Conservation (phyloP, 2,329 filamentous ascomycete species). For the Xylariaceae sp. region DNA sequence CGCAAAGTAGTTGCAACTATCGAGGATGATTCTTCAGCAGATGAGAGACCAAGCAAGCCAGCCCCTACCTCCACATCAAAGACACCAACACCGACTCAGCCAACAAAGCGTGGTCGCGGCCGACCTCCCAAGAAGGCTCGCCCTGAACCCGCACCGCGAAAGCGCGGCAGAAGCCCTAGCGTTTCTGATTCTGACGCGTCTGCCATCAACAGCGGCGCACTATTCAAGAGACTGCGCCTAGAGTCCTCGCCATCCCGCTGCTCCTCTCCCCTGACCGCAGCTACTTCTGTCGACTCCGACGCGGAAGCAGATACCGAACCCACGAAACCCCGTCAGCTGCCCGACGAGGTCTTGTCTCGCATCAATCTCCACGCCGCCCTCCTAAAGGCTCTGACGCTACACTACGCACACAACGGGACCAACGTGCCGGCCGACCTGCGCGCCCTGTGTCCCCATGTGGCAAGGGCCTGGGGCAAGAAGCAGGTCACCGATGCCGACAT, state of each 20-base stretch:
- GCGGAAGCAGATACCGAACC: slow-evolving; percentile 34
- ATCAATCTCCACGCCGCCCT: slow-evolving; percentile 68
- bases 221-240: slow-evolving; percentile 47
- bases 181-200: slow-evolving; percentile 39
- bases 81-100: slow-evolving; percentile 7
- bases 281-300: slow-evolving; percentile 44
- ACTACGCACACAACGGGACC: slow-evolving; percentile 69
- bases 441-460: slow-evolving; percentile 62
- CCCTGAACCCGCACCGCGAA: slow-evolving; percentile 30
- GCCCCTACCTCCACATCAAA: slow-evolving; percentile 15
- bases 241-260: slow-evolving; percentile 40
- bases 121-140: slow-evolving; percentile 34
- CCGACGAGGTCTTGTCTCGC: slow-evolving; percentile 59
- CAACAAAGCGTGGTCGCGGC: slow-evolving; percentile 33
- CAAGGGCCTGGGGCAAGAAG: slow-evolving; percentile 73
- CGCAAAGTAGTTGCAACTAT: slow-evolving; percentile 36
- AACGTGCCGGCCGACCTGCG: slow-evolving; percentile 65
- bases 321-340: slow-evolving; percentile 41
- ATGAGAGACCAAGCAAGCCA: slow-evolving; percentile 31
- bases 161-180: slow-evolving; percentile 37
- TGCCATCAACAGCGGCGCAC: slow-evolving; percentile 36
- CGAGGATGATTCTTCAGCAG: slow-evolving; percentile 37
- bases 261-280: slow-evolving; percentile 39
- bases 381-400: slow-evolving; percentile 67
- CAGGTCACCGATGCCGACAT: slow-evolving; percentile 68